phyloP scores from a whole-genome alignment of 192 early-diverging fungal species.

The Diversispora epigaea region DNA sequence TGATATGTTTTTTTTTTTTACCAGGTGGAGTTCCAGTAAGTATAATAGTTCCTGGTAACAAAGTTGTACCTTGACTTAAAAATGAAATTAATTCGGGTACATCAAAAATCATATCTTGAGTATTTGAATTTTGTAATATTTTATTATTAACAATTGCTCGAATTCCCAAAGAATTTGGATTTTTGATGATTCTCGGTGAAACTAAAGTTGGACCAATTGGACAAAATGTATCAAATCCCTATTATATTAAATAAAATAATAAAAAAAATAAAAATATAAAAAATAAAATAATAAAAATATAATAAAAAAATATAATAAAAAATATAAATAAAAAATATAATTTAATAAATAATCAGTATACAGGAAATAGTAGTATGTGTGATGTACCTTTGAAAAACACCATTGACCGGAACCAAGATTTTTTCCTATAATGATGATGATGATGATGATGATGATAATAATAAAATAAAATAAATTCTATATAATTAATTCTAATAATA shows the following conservation, averaged over 20 bases:
- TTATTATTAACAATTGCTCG: conserved; percentile 45
- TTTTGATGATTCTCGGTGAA: conserved; percentile 47
- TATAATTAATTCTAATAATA: not conserved
- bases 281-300: too few species aligned
- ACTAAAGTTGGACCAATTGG: conserved; percentile 60
- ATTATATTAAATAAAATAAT: not conserved
- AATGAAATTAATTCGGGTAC: conserved; percentile 54
- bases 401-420: conserved; percentile 52
- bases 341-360: not conserved
- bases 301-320: not conserved
- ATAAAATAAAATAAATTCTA: not conserved
- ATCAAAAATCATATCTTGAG: conserved; percentile 59
- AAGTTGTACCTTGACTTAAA: conserved; percentile 61
- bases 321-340: not conserved
- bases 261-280: not conserved
- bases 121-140: conserved; percentile 52
- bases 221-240: conserved; percentile 59
- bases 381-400: conserved; percentile 54
- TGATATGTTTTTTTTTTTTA: too few species aligned
- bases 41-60: conserved; percentile 57
- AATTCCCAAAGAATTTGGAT: conserved; percentile 53
- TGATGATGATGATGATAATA: not conserved
- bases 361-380: too few species aligned
- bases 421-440: not conserved
- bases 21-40: conserved; percentile 51